Percentiles rank a stretch among this genome's conserved stretches.
Evolutionary conservation across 352 stramenopile species (phyloP).

Genomic region (Globisporangium lucens): DNA sequence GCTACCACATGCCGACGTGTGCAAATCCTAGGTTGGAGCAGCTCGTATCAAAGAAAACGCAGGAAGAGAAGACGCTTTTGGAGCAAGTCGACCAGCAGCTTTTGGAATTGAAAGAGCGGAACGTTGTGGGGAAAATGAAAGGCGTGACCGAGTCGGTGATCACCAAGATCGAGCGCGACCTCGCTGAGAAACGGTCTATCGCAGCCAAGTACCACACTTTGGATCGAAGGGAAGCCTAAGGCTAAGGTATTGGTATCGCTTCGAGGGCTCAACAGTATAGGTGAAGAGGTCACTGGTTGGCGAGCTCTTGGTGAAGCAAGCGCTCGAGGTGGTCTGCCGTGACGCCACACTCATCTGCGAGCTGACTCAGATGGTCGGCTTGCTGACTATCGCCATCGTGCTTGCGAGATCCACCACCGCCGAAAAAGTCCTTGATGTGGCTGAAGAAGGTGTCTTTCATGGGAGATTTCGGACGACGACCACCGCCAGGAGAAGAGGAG

Average conservation of each 20-base stretch:
- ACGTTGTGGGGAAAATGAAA: slow-evolving; percentile 55
- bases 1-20: slow-evolving; percentile 58
- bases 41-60: slow-evolving; percentile 41
- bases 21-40: slow-evolving; percentile 38
- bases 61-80: slow-evolving; percentile 37
- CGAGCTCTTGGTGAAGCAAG: slow-evolving; percentile 14
- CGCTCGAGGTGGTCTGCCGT: slow-evolving; percentile 14
- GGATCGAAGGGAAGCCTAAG: slow-evolving; percentile 24
- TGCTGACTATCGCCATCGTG: background rate
- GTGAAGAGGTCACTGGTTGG: background rate
- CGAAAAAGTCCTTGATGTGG: slow-evolving; percentile 19
- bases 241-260: background rate
- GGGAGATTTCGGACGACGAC: background rate
- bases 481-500: background rate
- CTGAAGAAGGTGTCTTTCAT: slow-evolving; percentile 16
- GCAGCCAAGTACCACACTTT: slow-evolving; percentile 54
- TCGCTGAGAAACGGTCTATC: slow-evolving; percentile 37
- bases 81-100: slow-evolving; percentile 61
- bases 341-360: slow-evolving; percentile 20
- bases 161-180: slow-evolving; percentile 46
- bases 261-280: too few species aligned
- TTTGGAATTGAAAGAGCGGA: slow-evolving; percentile 48
- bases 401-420: background rate
- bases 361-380: background rate
- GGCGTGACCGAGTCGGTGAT: slow-evolving; percentile 43